phyloP scores from a whole-genome alignment of 192 early-diverging fungal genomes.

The Neocallimastix lanati region DNA sequence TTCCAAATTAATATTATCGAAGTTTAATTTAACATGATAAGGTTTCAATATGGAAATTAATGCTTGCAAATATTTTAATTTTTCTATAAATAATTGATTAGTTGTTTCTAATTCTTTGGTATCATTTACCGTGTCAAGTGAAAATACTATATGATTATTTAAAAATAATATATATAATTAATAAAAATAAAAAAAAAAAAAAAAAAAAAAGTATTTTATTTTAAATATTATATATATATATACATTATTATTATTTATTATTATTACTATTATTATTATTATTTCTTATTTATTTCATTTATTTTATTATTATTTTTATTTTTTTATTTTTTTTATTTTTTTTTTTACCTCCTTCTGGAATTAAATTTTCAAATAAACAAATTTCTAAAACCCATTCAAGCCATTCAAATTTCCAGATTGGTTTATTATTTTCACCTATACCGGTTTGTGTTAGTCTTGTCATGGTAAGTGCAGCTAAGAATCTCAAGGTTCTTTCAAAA shows the following conservation, averaged over 20 bases:
- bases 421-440: background rate
- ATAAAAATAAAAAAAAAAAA: background rate
- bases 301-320: no score
- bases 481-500: background rate
- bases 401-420: background rate
- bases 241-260: no score
- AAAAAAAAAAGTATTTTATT: background rate
- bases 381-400: background rate
- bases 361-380: background rate
- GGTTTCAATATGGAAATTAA: background rate
- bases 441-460: background rate
- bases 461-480: background rate
- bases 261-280: no score
- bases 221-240: no score
- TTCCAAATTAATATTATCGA: background rate
- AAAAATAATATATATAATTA: background rate
- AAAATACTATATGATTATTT: no score
- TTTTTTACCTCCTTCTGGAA: background rate
- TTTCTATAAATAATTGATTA: background rate
- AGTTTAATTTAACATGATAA: background rate
- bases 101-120: background rate
- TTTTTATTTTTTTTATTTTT: no score
- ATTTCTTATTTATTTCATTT: no score
- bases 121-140: background rate
- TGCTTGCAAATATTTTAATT: background rate